Evolutionary conservation across 768 basidiomycete genomes (phyloP).

Genomic region (Sarcodon aspratus): DNA sequence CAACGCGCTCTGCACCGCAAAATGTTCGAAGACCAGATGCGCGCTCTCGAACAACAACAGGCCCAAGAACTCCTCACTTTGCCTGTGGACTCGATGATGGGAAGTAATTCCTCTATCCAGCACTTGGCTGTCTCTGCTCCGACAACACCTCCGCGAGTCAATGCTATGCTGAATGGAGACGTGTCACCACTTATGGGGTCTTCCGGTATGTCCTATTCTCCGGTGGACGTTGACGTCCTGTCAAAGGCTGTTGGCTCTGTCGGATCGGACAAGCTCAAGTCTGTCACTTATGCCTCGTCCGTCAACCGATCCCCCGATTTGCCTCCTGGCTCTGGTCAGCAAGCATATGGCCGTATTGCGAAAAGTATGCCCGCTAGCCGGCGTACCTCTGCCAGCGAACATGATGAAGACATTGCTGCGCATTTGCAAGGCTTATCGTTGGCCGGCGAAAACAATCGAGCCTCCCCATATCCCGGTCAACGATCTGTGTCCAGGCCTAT

Average conservation of each 20-base stretch:
- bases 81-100: conserved; percentile 42
- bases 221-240: conserved; percentile 50
- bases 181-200: conserved; percentile 28
- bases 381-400: conserved; percentile 78
- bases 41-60: conserved; percentile 84
- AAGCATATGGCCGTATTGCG: conserved; percentile 59
- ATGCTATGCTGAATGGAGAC: conserved; percentile 55
- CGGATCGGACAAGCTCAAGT: conserved; percentile 71
- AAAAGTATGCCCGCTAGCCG: conserved; percentile 92
- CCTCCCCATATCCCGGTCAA: conserved; percentile 43
- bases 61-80: conserved; percentile 72
- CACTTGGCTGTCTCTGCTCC: conserved; percentile 84
- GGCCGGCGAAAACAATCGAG: conserved; percentile 47
- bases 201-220: conserved; percentile 30
- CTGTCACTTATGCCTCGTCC: conserved; percentile 73
- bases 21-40: conserved; percentile 96
- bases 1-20: conserved; percentile 80
- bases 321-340: conserved; percentile 31
- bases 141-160: conserved; percentile 78
- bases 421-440: conserved; percentile 67
- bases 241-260: conserved; percentile 60
- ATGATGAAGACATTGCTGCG: conserved; percentile 71
- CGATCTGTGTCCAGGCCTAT: conserved; percentile 38
- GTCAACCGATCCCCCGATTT: conserved; percentile 67
- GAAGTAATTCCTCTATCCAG: conserved; percentile 37